Base-by-base conservation (phyloP, 148 eudicot species). In the Vaccinium myrtillus region DNA sequence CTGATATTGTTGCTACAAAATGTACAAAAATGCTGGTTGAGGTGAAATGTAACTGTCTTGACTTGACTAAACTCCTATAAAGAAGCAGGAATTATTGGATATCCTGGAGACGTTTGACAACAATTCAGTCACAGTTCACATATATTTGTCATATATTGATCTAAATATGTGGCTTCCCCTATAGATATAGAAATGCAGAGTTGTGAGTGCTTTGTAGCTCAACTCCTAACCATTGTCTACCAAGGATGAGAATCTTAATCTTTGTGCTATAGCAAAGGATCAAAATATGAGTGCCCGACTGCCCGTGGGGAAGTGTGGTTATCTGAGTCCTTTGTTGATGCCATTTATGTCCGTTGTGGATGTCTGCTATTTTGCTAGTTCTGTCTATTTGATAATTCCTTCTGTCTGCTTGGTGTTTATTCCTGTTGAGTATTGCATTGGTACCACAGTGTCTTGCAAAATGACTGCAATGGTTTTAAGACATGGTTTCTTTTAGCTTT, bases 141-240 rank as follows among this genome's bases (percentile, higher is more conserved):
- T 12, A 25, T n/a, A 81, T 48, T 30, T 81, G 30, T 23, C 15
- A 43, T 49, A 18, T 70, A 30, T 6, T 9, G 53, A 53, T 19
- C 30, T 15, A 78, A 53, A 55, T 43, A 4, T 43, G 46, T 43
- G 46, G 46, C 46, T 43, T 43, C 46, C 46, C 46, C 46, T 54
- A 46, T 78, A 14, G 32, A 61, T 67, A 27, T 46, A 51, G 77
- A 69, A n/a, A 81, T 81, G 54, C 83, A 61, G 65, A 8, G 25
- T 36, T 43, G 56, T 6, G 10, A 54, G 8, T 63, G 75, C 21
- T 65, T 65, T 53, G 18, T 65, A 1, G 75, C 75, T 46, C 39
- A 81, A 65, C 55, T 43, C 23, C 56, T 49, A 50, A 54, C 25
- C 63, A 54, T 78, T 78, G 15, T 75, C 25, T 75, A 75, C 23